Evolutionary conservation across 2,329 filamentous ascomycete species (phyloP).

Genomic region (Fusarium sp.): DNA sequence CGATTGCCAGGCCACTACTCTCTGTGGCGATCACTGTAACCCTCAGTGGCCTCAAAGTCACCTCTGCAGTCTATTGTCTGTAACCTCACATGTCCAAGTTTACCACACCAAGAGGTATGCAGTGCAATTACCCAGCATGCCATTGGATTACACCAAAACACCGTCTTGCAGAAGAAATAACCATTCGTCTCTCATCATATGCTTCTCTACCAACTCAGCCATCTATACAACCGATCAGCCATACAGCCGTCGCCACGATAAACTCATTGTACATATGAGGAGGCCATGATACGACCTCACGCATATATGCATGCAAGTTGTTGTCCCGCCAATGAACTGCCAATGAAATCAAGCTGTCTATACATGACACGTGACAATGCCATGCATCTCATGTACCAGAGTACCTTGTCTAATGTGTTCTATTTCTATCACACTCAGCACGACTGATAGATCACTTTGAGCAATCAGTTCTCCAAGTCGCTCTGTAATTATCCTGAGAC

Average conservation of each 20-base stretch:
- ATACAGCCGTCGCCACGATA: constrained; percentile 36
- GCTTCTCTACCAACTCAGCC: background rate
- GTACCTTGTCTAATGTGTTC: background rate
- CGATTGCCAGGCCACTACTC: background rate
- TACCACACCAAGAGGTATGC: constrained; percentile 21
- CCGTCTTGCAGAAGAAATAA: background rate
- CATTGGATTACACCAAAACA: constrained; percentile 1
- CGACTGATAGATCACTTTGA: background rate
- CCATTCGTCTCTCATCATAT: background rate
- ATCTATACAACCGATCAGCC: background rate
- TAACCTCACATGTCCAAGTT: background rate
- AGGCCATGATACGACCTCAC: constrained; percentile 3
- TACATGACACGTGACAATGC: background rate
- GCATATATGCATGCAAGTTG: constrained; percentile 17
- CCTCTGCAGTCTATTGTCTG: background rate
- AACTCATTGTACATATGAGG: constrained; percentile 3
- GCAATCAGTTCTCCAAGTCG: background rate
- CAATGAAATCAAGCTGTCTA: background rate
- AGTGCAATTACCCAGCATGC: constrained; percentile 23
- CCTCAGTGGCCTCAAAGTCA: constrained; percentile 9
- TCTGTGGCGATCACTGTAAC: background rate
- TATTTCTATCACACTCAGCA: background rate
- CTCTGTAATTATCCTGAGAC: background rate
- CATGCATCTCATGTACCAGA: background rate
- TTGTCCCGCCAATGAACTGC: constrained; percentile 11